Evolutionary conservation across 1,284 basidiomycete genomes (phyloP), one percentile per base, ranked within the genome.

Genomic region (Mycena sp.): DNA sequence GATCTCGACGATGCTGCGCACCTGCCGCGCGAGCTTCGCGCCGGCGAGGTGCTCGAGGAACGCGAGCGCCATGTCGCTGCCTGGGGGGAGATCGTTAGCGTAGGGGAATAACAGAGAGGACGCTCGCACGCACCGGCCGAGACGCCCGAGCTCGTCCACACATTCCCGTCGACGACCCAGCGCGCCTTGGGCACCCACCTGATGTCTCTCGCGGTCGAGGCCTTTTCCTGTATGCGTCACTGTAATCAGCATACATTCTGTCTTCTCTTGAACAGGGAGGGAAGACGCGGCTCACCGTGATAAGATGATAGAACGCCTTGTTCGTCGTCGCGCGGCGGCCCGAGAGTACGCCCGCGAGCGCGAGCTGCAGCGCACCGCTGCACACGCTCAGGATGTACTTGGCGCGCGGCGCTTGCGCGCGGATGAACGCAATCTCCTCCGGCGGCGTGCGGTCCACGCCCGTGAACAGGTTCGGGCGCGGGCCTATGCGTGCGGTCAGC

Each of bases 101-200:
- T 19, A 12, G 3, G 10, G 16, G 11, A 21, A 44, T 48, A 48
- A 6, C 32, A 21, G 30, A 35, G 37, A 14, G 48, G 30, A 11
- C 2, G 38, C 23, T 6, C 17, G 17, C 21, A 43, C 69, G 21
- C 32, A 71, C 74, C 76, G 4, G 76, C 72, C 6, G 72, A 64
- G n/a, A 76, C 72, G 17, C 76, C 76, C 3, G 72, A 74, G 50
- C 71, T 72, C 2, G 76, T 77, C 75, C 76, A 78, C 23, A 74
- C 63, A 28, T 74, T 76, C 0, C 75, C 75, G 57, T 78, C 76
- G 6, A 71, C 70, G 28, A 76, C 74, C 76, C 76, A 78, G 21
- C 76, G 69, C 3, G 76, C 76, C 28, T 73, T 71, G 2, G 70
- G 65, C 9, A 74, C 69, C 77, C 76, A 76, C 1, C 66, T 44